Base-by-base conservation (phyloP, 75 land plant species). In the Picea glauca region DNA sequence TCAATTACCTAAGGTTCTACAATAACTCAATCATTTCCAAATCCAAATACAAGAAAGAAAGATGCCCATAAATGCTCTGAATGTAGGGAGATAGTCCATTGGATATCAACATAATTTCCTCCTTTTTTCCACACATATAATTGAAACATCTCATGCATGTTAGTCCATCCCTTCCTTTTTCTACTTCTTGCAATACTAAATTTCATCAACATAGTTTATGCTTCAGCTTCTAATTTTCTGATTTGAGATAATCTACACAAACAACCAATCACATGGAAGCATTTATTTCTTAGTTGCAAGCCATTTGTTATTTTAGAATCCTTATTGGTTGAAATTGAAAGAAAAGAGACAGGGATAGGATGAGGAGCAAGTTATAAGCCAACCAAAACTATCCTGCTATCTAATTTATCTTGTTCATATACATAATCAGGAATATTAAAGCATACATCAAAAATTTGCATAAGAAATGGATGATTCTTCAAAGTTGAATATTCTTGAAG, bases 41-140 rank as follows among this genome's bases (percentile, higher is more conserved):
- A 90, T 13, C 90, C 87, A 75, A 93, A 84, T 1, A 90, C 76
- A 75, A 91, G 84, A 77, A 93, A 96, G 65, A 92, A 91, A 13
- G 98, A 91, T 13, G 98, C 94, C 96, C 94, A 96, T 72, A 91
- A 76, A 58, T 96, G 98, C 40, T 90, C 94, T 17, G 85, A 72
- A 63, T 89, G 92, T 1, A 81, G 83, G 12, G 78, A 20, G 13
- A 91, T 68, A 3, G 83, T 79, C 2, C 91, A 91, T 54, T 82
- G 78, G 56, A 66, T 82, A 17, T 86, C 66, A 23, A 93, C 83
- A 15, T 74, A 75, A 43, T 35, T 74, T 3, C 84, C 84, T 18
- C 89, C 96, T 67, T 88, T 83, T 77, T 91, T 90, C 15, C 88
- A 82, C 40, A 92, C 86, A 79, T 93, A 96, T 17, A 88, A 66